phyloP scores from a whole-genome alignment of 139 green algal species.

The Haematococcus sp. region DNA sequence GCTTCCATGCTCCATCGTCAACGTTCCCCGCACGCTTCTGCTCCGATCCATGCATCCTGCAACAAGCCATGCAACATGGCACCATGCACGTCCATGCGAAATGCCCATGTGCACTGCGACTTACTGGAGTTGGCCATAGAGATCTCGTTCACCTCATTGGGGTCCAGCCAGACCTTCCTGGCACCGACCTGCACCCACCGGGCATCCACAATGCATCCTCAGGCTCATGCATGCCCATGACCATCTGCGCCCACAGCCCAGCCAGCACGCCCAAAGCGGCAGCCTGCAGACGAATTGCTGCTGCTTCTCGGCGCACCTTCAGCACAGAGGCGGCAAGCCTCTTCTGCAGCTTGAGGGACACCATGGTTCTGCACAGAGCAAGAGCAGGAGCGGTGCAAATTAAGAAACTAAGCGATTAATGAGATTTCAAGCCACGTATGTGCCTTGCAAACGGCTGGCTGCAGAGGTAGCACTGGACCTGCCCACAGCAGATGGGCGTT shows the following conservation, averaged over 20 bases:
- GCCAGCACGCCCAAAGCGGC: neutral
- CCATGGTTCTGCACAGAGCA: constrained; percentile 65
- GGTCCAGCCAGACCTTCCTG: constrained; percentile 97
- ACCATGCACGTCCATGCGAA: too few species aligned
- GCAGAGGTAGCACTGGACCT: too few species aligned
- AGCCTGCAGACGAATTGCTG: neutral
- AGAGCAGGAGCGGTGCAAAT: too few species aligned
- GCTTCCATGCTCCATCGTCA: too few species aligned
- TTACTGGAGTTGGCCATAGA: constrained; percentile 99
- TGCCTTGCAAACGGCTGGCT: too few species aligned
- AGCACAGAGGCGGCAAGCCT: constrained; percentile 94
- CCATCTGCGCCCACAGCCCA: neutral
- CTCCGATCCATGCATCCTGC: too few species aligned
- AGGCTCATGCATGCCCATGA: neutral
- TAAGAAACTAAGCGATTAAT: too few species aligned
- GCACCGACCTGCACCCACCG: constrained; percentile 1
- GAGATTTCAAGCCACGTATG: too few species aligned
- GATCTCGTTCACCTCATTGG: constrained; percentile 99
- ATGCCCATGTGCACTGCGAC: constrained; percentile 15
- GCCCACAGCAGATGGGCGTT: too few species aligned
- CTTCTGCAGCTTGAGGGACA: constrained; percentile 99
- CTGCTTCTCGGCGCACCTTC: constrained; percentile 57
- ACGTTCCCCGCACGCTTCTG: too few species aligned
- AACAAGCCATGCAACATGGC: too few species aligned
- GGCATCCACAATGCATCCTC: neutral